phyloP scores from a whole-genome alignment of 805 yeast species.

The Nakazawaea holstii region DNA sequence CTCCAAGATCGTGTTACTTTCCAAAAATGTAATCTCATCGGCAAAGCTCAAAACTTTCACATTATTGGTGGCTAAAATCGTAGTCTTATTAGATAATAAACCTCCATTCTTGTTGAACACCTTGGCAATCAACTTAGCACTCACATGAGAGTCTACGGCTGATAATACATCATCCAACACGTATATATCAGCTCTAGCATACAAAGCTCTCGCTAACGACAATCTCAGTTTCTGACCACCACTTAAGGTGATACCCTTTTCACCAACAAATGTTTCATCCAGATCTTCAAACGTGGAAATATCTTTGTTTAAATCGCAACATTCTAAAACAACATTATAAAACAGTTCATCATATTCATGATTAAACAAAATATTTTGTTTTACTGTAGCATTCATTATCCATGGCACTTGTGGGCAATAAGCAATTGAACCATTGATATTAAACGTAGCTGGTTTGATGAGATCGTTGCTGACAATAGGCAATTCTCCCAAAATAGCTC shows the following conservation, averaged over 20 bases:
- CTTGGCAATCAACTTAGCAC: conserved; percentile 88
- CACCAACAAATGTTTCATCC: conserved; percentile 95
- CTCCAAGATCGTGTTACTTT: too few species aligned
- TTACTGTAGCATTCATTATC: conserved; percentile 87
- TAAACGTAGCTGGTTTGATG: conserved; percentile 56
- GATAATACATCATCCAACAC: conserved; percentile 90
- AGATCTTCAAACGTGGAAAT: too few species aligned
- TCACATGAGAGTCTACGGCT: conserved; percentile 97
- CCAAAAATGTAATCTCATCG: too few species aligned
- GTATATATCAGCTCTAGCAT: conserved; percentile 76
- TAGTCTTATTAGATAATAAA: conserved; percentile 78
- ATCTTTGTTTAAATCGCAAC: conserved; percentile 86
- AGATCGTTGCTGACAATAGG: conserved; percentile 53
- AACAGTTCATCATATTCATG: conserved; percentile 66
- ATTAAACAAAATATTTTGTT: conserved; percentile 76
- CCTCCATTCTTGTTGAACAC: conserved; percentile 88
- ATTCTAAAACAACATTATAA: conserved; percentile 72
- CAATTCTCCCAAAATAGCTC: conserved; percentile 96
- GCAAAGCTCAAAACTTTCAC: too few species aligned
- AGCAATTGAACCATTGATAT: conserved; percentile 70
- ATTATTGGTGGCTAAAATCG: conserved; percentile 88
- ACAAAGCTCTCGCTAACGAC: conserved; percentile 89
- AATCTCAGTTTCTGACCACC: conserved; percentile 98
- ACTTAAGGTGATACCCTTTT: conserved; percentile 91
- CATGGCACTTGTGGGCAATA: conserved; percentile 96